Evolutionary conservation across 2,329 filamentous ascomycete species (phyloP).

Genomic region (Purpureocillium lavendulum): DNA sequence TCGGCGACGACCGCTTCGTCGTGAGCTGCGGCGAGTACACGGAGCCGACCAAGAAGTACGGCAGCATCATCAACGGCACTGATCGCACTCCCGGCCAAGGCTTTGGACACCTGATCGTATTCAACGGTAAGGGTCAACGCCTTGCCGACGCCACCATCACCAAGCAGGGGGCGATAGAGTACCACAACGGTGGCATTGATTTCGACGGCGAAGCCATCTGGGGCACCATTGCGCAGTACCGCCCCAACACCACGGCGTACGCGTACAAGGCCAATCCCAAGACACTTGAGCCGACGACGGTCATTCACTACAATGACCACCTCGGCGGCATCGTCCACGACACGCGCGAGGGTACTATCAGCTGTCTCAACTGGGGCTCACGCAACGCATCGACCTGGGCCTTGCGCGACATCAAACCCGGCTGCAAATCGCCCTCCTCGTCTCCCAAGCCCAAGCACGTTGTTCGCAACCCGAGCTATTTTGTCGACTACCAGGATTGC

Average conservation of each 20-base stretch:
- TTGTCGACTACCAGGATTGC: constrained; percentile 43
- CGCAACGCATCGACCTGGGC: constrained; percentile 30
- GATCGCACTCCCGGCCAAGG: constrained; percentile 35
- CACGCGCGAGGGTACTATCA: constrained; percentile 21
- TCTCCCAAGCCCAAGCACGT: constrained; percentile 9
- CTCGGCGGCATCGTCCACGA: constrained; percentile 39
- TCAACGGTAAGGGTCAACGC: constrained; percentile 28
- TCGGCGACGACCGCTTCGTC: constrained; percentile 33
- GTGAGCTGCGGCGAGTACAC: constrained; percentile 36
- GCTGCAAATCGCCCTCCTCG: constrained; percentile 6
- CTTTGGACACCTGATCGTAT: constrained; percentile 36
- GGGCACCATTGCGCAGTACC: constrained; percentile 36
- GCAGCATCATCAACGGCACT: constrained; percentile 40
- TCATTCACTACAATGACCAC: constrained; percentile 32
- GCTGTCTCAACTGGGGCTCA: constrained; percentile 37
- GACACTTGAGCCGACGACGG: constrained; percentile 21
- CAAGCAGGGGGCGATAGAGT: constrained; percentile 25
- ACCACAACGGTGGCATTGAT: constrained; percentile 40
- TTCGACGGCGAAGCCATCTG: constrained; percentile 38
- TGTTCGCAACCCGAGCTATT: constrained; percentile 31
- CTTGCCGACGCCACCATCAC: constrained; percentile 37
- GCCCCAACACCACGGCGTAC: constrained; percentile 36
- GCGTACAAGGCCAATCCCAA: constrained; percentile 29
- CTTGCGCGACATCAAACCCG: constrained; percentile 11
- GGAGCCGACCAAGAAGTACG: constrained; percentile 26